phyloP scores from a whole-genome alignment of 257 asterid genomes.

The Solanum tarijense region DNA sequence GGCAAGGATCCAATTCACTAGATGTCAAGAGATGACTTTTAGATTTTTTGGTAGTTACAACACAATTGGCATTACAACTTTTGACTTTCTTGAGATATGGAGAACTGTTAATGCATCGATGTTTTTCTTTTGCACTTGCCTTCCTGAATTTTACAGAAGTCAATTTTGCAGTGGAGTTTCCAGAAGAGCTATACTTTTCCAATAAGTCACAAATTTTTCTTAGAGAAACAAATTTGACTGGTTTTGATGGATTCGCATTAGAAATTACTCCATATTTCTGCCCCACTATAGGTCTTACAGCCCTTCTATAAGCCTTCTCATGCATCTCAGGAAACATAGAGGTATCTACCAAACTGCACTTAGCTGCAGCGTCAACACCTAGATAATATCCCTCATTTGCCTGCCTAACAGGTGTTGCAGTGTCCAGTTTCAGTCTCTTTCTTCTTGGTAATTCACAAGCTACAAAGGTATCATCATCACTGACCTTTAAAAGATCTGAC shows the following conservation, averaged over 20 bases:
- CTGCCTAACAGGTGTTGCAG: constrained; percentile 14
- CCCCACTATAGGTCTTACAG: constrained; percentile 33
- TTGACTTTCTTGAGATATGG: constrained; percentile 11
- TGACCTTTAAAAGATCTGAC: constrained; percentile 7
- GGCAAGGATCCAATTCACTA: constrained; percentile 17
- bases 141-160: constrained; percentile 11
- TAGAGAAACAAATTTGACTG: constrained; percentile 35
- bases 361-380: constrained; percentile 16
- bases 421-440: constrained; percentile 25
- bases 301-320: constrained; percentile 8
- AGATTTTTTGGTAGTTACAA: neutral
- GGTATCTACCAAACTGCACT: constrained; percentile 15
- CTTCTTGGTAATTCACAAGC: constrained; percentile 14
- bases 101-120: constrained; percentile 5
- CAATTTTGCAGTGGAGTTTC: constrained; percentile 11
- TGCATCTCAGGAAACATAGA: constrained; percentile 9
- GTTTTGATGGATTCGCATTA: constrained; percentile 33
- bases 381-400: constrained; percentile 6
- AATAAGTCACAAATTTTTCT: constrained; percentile 20
- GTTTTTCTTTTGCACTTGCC: constrained; percentile 6
- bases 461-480: constrained; percentile 5
- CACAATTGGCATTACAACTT: constrained; percentile 2
- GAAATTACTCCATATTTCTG: constrained; percentile 55
- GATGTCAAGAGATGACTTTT: constrained; percentile 1
- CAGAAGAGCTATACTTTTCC: constrained; percentile 6